Percentiles rank a stretch among this genome's conserved stretches.
These are phyloP conservation scores for Fraxinus cuspidata DNA, from an alignment of 257 asterid genomes.

Conservation along the genomic window DNA sequence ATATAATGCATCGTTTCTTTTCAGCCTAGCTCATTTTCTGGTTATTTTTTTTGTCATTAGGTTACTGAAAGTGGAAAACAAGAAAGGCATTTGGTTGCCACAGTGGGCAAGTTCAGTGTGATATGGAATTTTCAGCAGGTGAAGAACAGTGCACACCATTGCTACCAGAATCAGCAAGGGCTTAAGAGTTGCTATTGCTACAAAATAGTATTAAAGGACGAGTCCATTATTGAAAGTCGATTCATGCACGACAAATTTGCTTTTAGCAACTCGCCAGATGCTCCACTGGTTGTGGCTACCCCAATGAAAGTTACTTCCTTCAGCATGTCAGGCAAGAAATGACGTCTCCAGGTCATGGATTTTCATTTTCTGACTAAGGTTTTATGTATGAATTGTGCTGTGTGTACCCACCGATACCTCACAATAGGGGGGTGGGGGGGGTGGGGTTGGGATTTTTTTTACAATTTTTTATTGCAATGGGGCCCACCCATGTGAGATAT, in stretches of 20 bases:
- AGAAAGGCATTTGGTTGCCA: conserved; percentile 93
- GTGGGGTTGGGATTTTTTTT: too few species aligned
- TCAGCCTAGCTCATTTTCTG: neutral
- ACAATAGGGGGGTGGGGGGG: too few species aligned
- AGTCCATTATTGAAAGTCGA: conserved; percentile 88
- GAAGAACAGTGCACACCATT: conserved; percentile 88
- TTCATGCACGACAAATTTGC: conserved; percentile 94
- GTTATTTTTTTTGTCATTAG: conserved; percentile 39
- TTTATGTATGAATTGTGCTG: too few species aligned
- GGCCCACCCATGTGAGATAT: too few species aligned
- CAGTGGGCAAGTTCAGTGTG: conserved; percentile 91
- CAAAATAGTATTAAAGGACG: conserved; percentile 83
- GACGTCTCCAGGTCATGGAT: neutral
- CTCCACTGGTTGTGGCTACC: conserved; percentile 96
- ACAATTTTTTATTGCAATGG: too few species aligned
- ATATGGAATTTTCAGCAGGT: conserved; percentile 96
- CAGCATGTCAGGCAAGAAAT: conserved; percentile 78
- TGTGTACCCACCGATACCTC: too few species aligned
- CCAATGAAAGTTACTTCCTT: conserved; percentile 90
- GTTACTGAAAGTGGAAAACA: conserved; percentile 97
- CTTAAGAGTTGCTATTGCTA: conserved; percentile 98
- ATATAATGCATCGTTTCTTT: neutral
- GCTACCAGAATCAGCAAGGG: conserved; percentile 91
- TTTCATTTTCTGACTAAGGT: neutral
- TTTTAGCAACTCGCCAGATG: conserved; percentile 71